Percentiles rank a stretch among this genome's conserved stretches.
Conservation (phyloP, 2,329 filamentous ascomycete genomes). For the Torrubiellomyces zombiae region DNA sequence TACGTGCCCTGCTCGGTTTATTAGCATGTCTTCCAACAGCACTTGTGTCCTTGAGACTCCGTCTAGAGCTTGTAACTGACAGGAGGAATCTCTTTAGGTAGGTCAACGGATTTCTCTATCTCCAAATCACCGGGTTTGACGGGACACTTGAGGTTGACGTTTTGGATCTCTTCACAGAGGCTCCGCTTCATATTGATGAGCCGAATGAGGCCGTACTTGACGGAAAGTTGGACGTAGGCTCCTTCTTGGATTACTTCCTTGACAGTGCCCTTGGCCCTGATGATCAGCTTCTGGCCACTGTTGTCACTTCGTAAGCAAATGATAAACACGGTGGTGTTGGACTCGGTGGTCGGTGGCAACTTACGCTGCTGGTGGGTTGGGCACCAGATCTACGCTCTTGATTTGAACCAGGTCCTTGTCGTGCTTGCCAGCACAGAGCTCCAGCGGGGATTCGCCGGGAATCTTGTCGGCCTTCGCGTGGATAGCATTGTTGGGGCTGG, state of each 20-base stretch:
- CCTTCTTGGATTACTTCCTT: conserved; percentile 56
- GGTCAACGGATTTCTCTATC: conserved; percentile 65
- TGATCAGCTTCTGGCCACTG: conserved; percentile 63
- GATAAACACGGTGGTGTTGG: background rate
- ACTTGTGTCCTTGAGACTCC: no score
- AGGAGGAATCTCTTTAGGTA: conserved; percentile 76
- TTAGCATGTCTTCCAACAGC: no score
- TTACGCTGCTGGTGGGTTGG: conserved; percentile 79
- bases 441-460: conserved; percentile 70
- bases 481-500: conserved; percentile 14
- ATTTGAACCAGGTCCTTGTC: conserved; percentile 56
- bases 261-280: conserved; percentile 65
- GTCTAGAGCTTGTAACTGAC: conserved; percentile 43
- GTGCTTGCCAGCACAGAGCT: conserved; percentile 56
- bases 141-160: conserved; percentile 81
- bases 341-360: conserved; percentile 1
- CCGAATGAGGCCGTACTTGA: conserved; percentile 89
- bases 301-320: conserved; percentile 9
- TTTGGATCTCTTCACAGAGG: conserved; percentile 75
- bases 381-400: conserved; percentile 60
- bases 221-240: conserved; percentile 64
- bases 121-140: conserved; percentile 60
- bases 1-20: conserved; percentile 55
- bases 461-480: conserved; percentile 42
- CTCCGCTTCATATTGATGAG: conserved; percentile 68